Base-by-base conservation (phyloP, 768 basidiomycete species). In the Leccinum olivaceopallidum region DNA sequence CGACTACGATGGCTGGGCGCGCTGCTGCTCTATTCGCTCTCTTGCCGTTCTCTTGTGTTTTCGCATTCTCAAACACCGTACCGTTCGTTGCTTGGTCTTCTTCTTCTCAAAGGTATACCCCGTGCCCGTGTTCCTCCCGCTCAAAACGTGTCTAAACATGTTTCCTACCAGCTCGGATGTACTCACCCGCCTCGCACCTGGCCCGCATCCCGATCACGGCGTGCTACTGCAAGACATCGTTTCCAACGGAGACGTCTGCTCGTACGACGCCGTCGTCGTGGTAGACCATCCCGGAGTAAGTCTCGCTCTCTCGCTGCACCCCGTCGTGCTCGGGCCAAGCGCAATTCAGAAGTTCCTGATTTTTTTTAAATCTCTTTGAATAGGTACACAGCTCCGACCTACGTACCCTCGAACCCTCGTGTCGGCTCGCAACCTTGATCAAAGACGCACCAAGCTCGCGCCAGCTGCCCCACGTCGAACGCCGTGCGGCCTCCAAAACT, bases 221-320 rank as follows among this genome's bases (percentile, higher is more conserved):
- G 65, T 78, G 47, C 69, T 86, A 10, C 68, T 87, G 16, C 72
- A 81, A 59, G 73, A 69, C 54, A 77, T 88, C 39, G 59, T 84
- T 7, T 71, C 71, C 14, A 71, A 73, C 42, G 77, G 78, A 2
- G 79, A 80, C 57, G 57, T 89, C 5, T 92, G 91, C 69, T 75
- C 76, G 18, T 81, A 85, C 61, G 87, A 90, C 67, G 85, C 85
- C 32, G 70, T 94, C 13, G 77, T 92, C 8, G 68, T 92, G 10
- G 76, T 91, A 47, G 81, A 89, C 63, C 90, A 92, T 55, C 83
- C 86, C 10, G 88, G 89, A 24, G 91, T 92, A 71, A 61, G 87
- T 79, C 60, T 26, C 34, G 55, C 34, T 28, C 13, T 37, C 22
- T 44, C 22, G 50, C 56, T 6, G 34, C 39, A 56, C 14, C 37